phyloP scores from a whole-genome alignment of 2,329 filamentous ascomycete species.

The Drechslerella coelobrocha region DNA sequence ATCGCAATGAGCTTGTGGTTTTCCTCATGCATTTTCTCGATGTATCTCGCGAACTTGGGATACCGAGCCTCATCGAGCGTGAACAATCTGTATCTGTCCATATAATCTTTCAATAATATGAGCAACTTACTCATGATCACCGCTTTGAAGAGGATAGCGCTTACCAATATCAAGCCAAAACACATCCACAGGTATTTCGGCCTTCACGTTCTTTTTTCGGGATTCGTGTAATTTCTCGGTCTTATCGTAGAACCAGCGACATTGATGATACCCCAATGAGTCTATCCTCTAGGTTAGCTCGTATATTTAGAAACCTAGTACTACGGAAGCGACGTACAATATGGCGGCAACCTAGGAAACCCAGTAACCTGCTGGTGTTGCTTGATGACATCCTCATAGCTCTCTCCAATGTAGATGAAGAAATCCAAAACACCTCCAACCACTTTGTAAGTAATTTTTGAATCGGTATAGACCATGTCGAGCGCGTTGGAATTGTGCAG shows the following conservation, averaged over 20 bases:
- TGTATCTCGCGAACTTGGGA: constrained; percentile 23
- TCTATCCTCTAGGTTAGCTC: constrained; percentile 4
- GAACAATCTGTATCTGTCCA: constrained; percentile 37
- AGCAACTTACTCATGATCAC: neutral
- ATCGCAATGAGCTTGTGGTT: constrained; percentile 46
- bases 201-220: constrained; percentile 23
- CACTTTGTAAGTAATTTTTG: constrained; percentile 40
- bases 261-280: constrained; percentile 78
- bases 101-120: constrained; percentile 25
- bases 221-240: constrained; percentile 19
- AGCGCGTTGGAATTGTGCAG: constrained; percentile 45
- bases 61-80: constrained; percentile 36
- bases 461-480: constrained; percentile 38
- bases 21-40: constrained; percentile 24
- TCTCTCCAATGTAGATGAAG: constrained; percentile 37
- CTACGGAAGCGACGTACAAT: constrained; percentile 22
- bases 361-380: constrained; percentile 41
- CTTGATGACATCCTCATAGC: constrained; percentile 32
- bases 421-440: constrained; percentile 44
- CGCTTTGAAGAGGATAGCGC: neutral
- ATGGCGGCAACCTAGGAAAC: constrained; percentile 36
- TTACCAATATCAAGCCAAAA: constrained; percentile 50
- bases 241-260: constrained; percentile 72
- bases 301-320: neutral
- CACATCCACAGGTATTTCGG: constrained; percentile 36